These are phyloP conservation scores for Cunninghamia lanceolata DNA, from an alignment of 75 land plant species.

Conservation along the genomic window DNA sequence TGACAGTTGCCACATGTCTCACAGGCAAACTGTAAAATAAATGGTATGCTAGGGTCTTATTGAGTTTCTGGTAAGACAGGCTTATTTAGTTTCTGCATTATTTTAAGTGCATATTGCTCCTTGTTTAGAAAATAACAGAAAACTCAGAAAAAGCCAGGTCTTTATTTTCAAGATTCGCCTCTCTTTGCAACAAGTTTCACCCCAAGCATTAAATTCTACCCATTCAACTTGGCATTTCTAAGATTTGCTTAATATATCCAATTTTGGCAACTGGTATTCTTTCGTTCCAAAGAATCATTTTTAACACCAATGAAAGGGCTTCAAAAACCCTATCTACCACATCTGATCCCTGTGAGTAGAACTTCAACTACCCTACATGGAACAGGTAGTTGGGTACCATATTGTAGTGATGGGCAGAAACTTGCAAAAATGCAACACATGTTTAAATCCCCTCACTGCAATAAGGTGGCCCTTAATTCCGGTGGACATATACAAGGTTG, in stretches of 20 bases:
- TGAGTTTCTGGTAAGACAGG: not conserved
- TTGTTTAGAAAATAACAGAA: too few species aligned
- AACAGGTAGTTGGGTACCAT: not conserved
- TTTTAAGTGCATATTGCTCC: not conserved
- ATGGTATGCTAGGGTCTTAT: not conserved
- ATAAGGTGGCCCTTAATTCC: not conserved
- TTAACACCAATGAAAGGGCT: not conserved
- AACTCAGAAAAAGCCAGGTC: too few species aligned
- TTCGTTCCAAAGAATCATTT: not conserved
- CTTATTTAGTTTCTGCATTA: not conserved
- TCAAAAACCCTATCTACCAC: not conserved
- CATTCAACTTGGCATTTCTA: too few species aligned
- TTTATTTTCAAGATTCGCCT: too few species aligned
- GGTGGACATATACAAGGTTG: not conserved
- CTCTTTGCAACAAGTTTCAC: not conserved
- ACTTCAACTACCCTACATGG: not conserved
- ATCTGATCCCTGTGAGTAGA: not conserved
- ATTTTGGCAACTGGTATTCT: not conserved
- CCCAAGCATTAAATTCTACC: not conserved
- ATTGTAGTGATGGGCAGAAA: not conserved
- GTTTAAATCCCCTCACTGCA: not conserved
- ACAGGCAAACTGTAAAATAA: not conserved
- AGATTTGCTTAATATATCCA: not conserved
- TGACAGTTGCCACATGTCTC: not conserved
- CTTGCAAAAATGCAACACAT: not conserved